phyloP scores from a whole-genome alignment of 805 yeast species.

The Pichia paraexigua region DNA sequence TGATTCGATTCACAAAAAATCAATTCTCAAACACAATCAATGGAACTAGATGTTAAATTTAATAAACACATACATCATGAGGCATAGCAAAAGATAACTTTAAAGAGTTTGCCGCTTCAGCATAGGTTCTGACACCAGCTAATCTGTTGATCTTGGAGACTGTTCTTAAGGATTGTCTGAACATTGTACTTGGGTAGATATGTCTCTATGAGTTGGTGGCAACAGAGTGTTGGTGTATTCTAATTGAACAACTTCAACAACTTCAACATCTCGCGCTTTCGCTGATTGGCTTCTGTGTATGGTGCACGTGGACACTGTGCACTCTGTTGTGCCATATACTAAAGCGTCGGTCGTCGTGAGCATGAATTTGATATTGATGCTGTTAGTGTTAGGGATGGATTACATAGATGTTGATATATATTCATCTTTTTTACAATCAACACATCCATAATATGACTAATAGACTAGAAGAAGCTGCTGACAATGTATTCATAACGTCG shows the following conservation, averaged over 20 bases:
- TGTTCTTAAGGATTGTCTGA: constrained; percentile 57
- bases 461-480: constrained; percentile 24
- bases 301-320: constrained; percentile 2
- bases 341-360: constrained; percentile 14
- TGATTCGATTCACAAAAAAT: not conserved
- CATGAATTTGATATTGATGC: not conserved
- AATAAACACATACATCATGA: constrained; percentile 40
- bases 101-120: constrained; percentile 79
- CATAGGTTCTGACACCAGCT: constrained; percentile 74
- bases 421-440: too few species aligned
- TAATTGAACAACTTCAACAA: not conserved
- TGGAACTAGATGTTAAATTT: not conserved
- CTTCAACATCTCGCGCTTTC: not conserved
- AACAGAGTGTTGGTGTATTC: not conserved
- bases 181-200: constrained; percentile 29
- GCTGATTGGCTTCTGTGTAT: constrained; percentile 1
- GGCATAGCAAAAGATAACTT: constrained; percentile 89
- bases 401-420: too few species aligned
- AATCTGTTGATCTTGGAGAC: constrained; percentile 49
- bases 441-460: constrained; percentile 17
- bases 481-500: constrained; percentile 27
- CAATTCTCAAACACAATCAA: not conserved
- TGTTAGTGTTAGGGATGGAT: too few species aligned
- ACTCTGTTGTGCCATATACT: constrained; percentile 1
- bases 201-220: not conserved